Conservation (phyloP, 805 yeast species). For the Ogataea saltuana region DNA sequence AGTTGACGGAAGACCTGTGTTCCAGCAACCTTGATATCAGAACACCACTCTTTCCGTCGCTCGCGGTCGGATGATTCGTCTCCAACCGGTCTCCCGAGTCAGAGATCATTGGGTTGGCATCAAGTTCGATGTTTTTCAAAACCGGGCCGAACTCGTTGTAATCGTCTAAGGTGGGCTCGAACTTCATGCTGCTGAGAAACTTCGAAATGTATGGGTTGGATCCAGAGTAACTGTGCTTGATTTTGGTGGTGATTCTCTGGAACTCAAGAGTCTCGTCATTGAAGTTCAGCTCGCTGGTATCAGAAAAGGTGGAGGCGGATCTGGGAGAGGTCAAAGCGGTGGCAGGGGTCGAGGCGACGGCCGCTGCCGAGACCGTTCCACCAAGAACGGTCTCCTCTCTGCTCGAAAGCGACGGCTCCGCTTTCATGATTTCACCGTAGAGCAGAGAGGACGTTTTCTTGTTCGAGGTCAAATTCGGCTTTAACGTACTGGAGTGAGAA, state of each 20-base stretch:
- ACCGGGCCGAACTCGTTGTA: conserved; percentile 67
- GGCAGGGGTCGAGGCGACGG: not conserved
- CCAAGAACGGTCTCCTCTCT: conserved; percentile 28
- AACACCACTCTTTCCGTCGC: conserved; percentile 38
- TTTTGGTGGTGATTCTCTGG: conserved; percentile 29
- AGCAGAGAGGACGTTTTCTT: conserved; percentile 16
- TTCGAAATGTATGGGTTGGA: conserved; percentile 60
- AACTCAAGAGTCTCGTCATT: conserved; percentile 29
- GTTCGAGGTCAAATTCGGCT: conserved; percentile 3
- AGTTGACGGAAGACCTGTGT: conserved; percentile 57
- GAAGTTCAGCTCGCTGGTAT: conserved; percentile 23
- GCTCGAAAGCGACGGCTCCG: conserved; percentile 23
- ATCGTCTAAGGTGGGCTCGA: conserved; percentile 59
- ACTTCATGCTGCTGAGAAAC: conserved; percentile 52
- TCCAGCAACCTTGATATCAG: conserved; percentile 66
- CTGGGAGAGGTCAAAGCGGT: conserved; percentile 11
- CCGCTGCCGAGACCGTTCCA: conserved; percentile 19
- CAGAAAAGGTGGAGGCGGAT: conserved; percentile 21
- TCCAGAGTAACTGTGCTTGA: conserved; percentile 64
- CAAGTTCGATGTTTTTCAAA: conserved; percentile 13
- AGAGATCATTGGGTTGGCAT: not conserved
- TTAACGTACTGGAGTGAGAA: conserved; percentile 6
- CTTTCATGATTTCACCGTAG: conserved; percentile 22
- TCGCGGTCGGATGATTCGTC: not conserved
- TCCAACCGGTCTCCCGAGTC: conserved; percentile 1